phyloP scores from a whole-genome alignment of 2,329 filamentous ascomycete genomes.

The Xylariaceae sp. region DNA sequence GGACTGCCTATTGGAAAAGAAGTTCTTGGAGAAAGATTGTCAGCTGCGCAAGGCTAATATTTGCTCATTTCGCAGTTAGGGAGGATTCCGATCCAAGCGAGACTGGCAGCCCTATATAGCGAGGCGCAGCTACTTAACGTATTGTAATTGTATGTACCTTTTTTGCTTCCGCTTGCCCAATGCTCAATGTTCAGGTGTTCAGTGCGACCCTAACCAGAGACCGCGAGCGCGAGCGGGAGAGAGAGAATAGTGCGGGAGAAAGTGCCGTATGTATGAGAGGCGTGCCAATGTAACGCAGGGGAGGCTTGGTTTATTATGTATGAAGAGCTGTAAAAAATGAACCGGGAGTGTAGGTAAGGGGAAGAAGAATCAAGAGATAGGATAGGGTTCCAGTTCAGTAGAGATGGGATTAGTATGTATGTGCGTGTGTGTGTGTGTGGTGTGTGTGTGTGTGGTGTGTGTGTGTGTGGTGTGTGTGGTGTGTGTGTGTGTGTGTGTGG shows the following conservation, averaged over 20 bases:
- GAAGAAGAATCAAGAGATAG: not conserved
- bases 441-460: slow-evolving; percentile 3
- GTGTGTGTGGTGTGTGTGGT: slow-evolving; percentile 1
- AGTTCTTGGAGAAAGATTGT: slow-evolving; percentile 25
- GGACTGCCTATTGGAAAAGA: slow-evolving; percentile 25
- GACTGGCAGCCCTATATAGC: slow-evolving; percentile 30
- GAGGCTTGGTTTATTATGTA: slow-evolving; percentile 31
- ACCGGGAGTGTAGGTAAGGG: slow-evolving; percentile 12
- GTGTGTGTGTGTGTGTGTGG: not conserved
- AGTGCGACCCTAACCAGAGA: slow-evolving; percentile 25
- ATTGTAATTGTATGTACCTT: slow-evolving; percentile 9
- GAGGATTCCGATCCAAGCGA: slow-evolving; percentile 32
- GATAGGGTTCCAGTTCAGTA: not conserved
- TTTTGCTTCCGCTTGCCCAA: slow-evolving; percentile 12
- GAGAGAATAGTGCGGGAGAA: slow-evolving; percentile 7
- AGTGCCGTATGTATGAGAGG: slow-evolving; percentile 18
- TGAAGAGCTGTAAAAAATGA: slow-evolving; percentile 12
- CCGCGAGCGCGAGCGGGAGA: not conserved
- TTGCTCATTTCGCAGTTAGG: slow-evolving; percentile 34
- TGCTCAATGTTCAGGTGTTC: slow-evolving; percentile 12
- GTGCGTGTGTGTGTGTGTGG: slow-evolving; percentile 3
- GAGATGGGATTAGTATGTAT: not conserved
- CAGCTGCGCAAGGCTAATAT: slow-evolving; percentile 34
- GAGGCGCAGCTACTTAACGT: slow-evolving; percentile 17
- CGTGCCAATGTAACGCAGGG: slow-evolving; percentile 29